Evolutionary conservation across 2,329 filamentous ascomycete species (phyloP).

Genomic region (Sarocladiaceae sp.): DNA sequence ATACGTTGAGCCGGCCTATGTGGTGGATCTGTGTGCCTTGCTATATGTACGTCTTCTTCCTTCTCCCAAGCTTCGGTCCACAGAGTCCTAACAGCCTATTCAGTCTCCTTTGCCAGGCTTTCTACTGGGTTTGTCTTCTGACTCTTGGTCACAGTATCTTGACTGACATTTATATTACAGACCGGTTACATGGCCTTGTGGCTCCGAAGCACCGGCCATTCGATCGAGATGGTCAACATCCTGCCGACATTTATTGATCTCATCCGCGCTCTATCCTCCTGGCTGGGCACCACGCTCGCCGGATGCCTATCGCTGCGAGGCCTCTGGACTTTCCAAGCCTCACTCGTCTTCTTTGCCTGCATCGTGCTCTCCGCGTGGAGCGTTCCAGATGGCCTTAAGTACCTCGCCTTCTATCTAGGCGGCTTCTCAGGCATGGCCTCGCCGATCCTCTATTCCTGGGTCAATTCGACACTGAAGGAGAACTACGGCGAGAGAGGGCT

Average conservation of each 20-base stretch:
- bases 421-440: slow-evolving; percentile 24
- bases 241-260: slow-evolving; percentile 22
- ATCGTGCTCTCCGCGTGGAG: slow-evolving; percentile 23
- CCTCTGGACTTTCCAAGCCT: slow-evolving; percentile 21
- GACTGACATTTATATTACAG: neutral
- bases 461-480: slow-evolving; percentile 24
- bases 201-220: slow-evolving; percentile 17
- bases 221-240: slow-evolving; percentile 20
- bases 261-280: slow-evolving; percentile 19
- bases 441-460: slow-evolving; percentile 25
- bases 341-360: slow-evolving; percentile 17
- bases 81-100: slow-evolving; percentile 11
- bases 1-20: slow-evolving; percentile 19
- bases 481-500: slow-evolving; percentile 26
- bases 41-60: slow-evolving; percentile 15
- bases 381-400: slow-evolving; percentile 23
- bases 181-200: slow-evolving; percentile 23
- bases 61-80: slow-evolving; percentile 7
- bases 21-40: slow-evolving; percentile 19
- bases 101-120: slow-evolving; percentile 17
- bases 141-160: neutral
- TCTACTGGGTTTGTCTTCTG: slow-evolving; percentile 13
- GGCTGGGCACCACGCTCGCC: slow-evolving; percentile 22
- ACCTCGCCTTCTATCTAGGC: slow-evolving; percentile 24
- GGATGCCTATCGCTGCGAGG: slow-evolving; percentile 21